Base-by-base conservation (phyloP, 352 stramenopile species). In the Phytophthora fragariaefolia region DNA sequence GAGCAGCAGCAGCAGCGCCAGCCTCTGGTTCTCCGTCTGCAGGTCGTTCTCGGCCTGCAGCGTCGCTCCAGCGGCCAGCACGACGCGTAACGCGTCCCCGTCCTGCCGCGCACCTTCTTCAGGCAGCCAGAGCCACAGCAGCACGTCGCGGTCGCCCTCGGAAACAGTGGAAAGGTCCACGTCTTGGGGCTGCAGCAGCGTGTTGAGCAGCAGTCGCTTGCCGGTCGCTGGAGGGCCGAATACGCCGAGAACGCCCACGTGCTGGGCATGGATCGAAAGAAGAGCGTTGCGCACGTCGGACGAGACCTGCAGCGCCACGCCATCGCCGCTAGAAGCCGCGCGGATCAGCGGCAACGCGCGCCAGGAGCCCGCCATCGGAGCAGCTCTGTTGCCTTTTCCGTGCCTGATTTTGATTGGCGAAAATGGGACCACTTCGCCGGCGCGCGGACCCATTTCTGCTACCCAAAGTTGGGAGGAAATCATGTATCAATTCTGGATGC, bases 1-100 rank as follows among this genome's bases (percentile, higher is more conserved):
- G 34, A 91, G 79, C 63, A 91, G 65, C 58, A 90, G 63, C 23
- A 91, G 48, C 22, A 91, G 69, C 15, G 77, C 68, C 42, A 71
- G 42, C 48, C 51, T 70, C 42, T 71, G 66, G 32, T 69, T 55
- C 43, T 56, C 26, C 32, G 53, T 15, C 7, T 64, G 34, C 10
- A 73, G 60, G 22, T 58, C 64, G 20, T 54, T 60, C 7, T 69
- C 43, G 0, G 46, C 57, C 18, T 57, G 48, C 13, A 46, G 23
- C 22, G 52, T 23, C 12, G 54, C 24, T 32, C 61, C 73, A 58
- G 38, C 61, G 6, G 66, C 58, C 43, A 83, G 42, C 55, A 83
- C 62, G 10, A 83, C 34, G 6, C 54, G 54, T 40, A 7, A 9
- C 18, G 42, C 63, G 12, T 56, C 43, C 38, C 23, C 56, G 64